Conservation (phyloP, 345 rosid genomes). For the Lagerstroemia speciosa region DNA sequence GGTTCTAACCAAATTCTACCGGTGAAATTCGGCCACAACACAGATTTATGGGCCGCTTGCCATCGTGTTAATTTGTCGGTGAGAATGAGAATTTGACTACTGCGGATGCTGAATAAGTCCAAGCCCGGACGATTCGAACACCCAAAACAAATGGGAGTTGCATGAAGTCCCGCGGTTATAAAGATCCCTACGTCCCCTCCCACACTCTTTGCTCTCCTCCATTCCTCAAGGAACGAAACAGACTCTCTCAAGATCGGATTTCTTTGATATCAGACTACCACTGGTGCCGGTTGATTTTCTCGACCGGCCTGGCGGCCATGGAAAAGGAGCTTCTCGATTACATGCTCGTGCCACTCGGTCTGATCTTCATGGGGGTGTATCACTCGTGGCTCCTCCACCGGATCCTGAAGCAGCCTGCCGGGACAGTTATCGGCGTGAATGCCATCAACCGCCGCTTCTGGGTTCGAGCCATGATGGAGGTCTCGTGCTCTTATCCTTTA, state of each 20-base stretch:
- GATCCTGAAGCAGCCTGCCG: constrained; percentile 43
- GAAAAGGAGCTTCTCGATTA: constrained; percentile 45
- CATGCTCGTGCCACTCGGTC: constrained; percentile 50
- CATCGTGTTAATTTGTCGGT: too few relatives aligned
- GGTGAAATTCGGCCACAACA: too few relatives aligned
- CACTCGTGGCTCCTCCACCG: constrained; percentile 70
- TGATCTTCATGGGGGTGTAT: constrained; percentile 40
- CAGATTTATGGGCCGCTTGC: too few relatives aligned
- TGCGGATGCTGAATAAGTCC: too few relatives aligned
- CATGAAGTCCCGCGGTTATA: background rate
- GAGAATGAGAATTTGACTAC: too few relatives aligned
- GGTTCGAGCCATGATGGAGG: constrained; percentile 97
- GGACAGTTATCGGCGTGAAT: constrained; percentile 66
- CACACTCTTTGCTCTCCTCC: background rate
- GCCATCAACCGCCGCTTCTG: constrained; percentile 79
- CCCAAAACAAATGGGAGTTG: too few relatives aligned
- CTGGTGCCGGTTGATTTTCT: background rate
- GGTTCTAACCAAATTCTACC: too few relatives aligned
- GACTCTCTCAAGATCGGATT: too few relatives aligned
- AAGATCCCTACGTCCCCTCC: background rate
- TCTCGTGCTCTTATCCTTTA: constrained; percentile 6
- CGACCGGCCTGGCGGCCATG: constrained; percentile 20
- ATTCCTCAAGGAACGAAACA: too few relatives aligned
- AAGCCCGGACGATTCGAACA: too few relatives aligned
- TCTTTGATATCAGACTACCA: too few relatives aligned